phyloP scores from a whole-genome alignment of 2,329 filamentous ascomycete species.

The Penicillium olsonii region DNA sequence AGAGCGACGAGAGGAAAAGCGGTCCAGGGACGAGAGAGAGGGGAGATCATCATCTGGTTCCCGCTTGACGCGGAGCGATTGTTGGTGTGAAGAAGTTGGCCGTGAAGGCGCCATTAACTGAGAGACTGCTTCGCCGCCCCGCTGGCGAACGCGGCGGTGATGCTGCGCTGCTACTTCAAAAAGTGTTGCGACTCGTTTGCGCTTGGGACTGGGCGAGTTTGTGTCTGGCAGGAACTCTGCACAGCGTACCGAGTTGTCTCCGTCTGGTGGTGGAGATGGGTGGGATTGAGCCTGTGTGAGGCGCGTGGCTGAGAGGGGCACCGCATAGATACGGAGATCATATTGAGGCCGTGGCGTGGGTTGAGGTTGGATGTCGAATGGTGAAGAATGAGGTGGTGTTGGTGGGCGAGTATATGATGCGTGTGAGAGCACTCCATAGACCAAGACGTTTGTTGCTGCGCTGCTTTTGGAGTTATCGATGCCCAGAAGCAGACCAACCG shows the following conservation, averaged over 20 bases:
- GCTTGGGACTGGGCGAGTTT: conserved; percentile 43
- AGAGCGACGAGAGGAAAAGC: conserved; percentile 30
- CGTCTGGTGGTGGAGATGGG: conserved; percentile 34
- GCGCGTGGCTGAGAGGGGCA: conserved; percentile 36
- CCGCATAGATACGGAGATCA: conserved; percentile 40
- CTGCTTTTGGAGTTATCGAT: conserved; percentile 27
- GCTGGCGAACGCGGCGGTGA: conserved; percentile 42
- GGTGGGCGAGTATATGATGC: conserved; percentile 32
- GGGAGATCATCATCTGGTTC: conserved; percentile 35
- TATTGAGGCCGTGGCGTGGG: conserved; percentile 18
- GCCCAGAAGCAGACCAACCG: conserved; percentile 40
- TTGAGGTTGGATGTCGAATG: conserved; percentile 22
- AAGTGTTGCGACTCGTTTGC: conserved; percentile 45
- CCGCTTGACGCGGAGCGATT: conserved; percentile 36
- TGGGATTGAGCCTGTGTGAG: conserved; percentile 37
- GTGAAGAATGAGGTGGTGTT: conserved; percentile 38
- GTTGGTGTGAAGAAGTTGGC: conserved; percentile 32
- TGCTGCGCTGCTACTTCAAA: conserved; percentile 46
- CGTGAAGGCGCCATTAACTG: conserved; percentile 40
- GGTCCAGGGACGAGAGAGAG: conserved; percentile 30
- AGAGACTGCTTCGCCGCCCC: conserved; percentile 42
- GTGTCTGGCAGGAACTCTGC: conserved; percentile 42
- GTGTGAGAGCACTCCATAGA: conserved; percentile 42
- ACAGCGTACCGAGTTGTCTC: conserved; percentile 15
- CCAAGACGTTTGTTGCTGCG: conserved; percentile 37